Evolutionary conservation across 208 protist species (phyloP), one percentile per base, ranked within the genome.

Genomic region (Leishmania major): DNA sequence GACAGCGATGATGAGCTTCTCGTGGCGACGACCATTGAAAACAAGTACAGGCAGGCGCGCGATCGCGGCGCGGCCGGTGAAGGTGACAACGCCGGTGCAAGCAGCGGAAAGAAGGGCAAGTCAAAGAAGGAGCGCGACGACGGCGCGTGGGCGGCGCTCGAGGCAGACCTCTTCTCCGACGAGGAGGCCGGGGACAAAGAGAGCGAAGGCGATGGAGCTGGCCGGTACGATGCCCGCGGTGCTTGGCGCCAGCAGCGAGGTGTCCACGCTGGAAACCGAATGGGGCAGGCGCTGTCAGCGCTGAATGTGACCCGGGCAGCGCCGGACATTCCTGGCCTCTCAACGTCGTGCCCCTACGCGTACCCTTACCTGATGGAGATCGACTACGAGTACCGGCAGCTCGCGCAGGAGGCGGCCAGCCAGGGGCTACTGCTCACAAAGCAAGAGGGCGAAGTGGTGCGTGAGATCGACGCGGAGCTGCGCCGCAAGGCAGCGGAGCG

Each of bases 361-460:
- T 28, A 81, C 17, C 84, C 84, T 1, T 94, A 90, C 78, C 72
- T 96, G 40, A 83, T 88, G 45, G 84, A 93, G 82, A 94, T 94
- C 51, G 80, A 82, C 64, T 85, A 94, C 79, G 64, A 89, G 80
- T 94, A 94, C 72, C 80, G 84, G 47, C 78, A 77, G 45, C 74
- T 88, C n/a, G 71, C 84, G 6, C 72, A 81, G 40, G 90, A 92
- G 59, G 93, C 90, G 25, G 45, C 49, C 40, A 82, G 53, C 35
- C 78, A 77, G 13, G 89, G 85, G 40, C 78, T 86, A 71, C 75
- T 94, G 71, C 75, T 96, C 17, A 87, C 86, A 74, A 57, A 88
- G 47, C 81, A 89, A 70, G 88, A 93, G 79, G 78, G 62, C 6
- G 89, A 91, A 43, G 85, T 95, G 49, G 85, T 96, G 53, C 84